These are phyloP conservation scores for Ganoderma multipileum DNA, from an alignment of 1,284 basidiomycete genomes.

Conservation along the genomic window DNA sequence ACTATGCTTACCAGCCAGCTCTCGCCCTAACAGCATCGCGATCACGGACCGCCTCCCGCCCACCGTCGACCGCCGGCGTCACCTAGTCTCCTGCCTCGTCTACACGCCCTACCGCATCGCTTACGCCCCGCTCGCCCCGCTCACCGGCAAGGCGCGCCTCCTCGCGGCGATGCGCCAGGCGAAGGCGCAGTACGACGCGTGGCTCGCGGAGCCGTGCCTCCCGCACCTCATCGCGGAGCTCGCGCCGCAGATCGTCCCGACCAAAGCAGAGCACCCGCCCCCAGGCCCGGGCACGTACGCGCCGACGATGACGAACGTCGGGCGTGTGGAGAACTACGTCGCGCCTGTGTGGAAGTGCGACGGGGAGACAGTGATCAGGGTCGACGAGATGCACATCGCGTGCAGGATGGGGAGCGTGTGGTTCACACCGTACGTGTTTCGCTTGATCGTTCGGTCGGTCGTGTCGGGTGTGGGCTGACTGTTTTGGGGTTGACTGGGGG, in stretches of 20 bases:
- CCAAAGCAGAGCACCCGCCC: neutral
- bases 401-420: neutral
- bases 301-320: constrained; percentile 1
- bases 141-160: neutral
- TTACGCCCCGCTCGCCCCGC: neutral
- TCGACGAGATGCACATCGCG: neutral
- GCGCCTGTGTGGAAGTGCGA: neutral
- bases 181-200: neutral
- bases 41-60: constrained; percentile 1
- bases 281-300: neutral
- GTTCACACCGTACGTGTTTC: neutral
- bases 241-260: neutral
- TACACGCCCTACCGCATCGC: neutral
- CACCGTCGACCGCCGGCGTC: neutral
- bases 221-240: neutral
- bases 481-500: neutral
- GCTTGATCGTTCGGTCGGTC: neutral
- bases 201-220: constrained; percentile 2
- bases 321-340: neutral
- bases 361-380: neutral
- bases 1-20: neutral
- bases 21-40: neutral
- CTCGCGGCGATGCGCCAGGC: neutral
- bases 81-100: neutral
- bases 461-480: neutral